Conservation (phyloP, 2,329 filamentous ascomycete genomes). For the Laburnicola sp. region DNA sequence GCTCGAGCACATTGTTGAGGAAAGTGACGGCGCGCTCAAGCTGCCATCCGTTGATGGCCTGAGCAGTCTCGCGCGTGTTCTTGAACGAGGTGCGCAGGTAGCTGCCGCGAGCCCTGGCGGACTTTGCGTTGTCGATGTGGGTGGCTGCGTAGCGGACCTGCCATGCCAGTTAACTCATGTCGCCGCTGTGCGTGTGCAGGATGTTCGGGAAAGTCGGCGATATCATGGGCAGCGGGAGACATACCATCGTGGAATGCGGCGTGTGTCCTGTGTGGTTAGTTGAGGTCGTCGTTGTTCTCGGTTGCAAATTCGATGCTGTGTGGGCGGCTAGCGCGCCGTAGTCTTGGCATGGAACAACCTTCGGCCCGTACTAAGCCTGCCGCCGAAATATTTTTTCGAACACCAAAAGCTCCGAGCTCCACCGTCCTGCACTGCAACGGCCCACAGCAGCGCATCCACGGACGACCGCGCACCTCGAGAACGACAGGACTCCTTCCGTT, state of each 20-base stretch:
- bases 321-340: slow-evolving; percentile 19
- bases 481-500: too few relatives aligned
- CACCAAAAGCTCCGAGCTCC: neutral
- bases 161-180: slow-evolving; percentile 29
- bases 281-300: slow-evolving; percentile 23
- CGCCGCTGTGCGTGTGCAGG: slow-evolving; percentile 1
- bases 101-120: slow-evolving; percentile 95
- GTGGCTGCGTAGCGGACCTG: slow-evolving; percentile 46
- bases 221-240: slow-evolving; percentile 32
- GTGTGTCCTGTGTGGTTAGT: slow-evolving; percentile 42
- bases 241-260: slow-evolving; percentile 33
- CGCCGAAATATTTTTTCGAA: slow-evolving; percentile 5
- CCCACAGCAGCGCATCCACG: neutral
- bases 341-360: neutral
- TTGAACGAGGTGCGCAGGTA: slow-evolving; percentile 99
- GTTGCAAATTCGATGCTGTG: slow-evolving; percentile 32
- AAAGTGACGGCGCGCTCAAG: slow-evolving; percentile 90
- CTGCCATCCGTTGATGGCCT: slow-evolving; percentile 99
- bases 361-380: slow-evolving; percentile 4
- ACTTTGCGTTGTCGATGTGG: slow-evolving; percentile 55
- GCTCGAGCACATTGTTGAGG: slow-evolving; percentile 96
- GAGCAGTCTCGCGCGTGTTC: slow-evolving; percentile 99
- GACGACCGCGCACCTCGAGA: too few relatives aligned
- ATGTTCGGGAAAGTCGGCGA: slow-evolving; percentile 8
- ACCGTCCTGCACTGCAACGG: neutral